Base-by-base conservation (phyloP, 495 filamentous ascomycete species). In the Podospora fimiseda region DNA sequence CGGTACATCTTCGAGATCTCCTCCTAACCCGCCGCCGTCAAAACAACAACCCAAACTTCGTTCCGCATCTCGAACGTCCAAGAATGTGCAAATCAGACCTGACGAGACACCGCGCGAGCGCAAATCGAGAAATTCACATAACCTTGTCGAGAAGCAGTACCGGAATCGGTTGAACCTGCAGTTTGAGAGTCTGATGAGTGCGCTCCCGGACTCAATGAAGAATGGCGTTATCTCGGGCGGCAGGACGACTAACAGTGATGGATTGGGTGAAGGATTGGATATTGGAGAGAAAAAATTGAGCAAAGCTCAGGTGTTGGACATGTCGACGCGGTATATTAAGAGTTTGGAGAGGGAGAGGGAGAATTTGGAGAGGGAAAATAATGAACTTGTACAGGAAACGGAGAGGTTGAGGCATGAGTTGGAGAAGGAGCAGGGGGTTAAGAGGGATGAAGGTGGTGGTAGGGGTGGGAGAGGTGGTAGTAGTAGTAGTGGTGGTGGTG, bases 71-170 rank as follows among this genome's bases (percentile, higher is more conserved):
- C 65, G 69, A 9, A 65, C 64, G 0, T 67, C 65, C 51, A 74
- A 74, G 53, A 73, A 73, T 50, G 58, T 59, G 14, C 63, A 58
- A 33, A 58, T 60, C 38, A 70, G 68, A 39, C 62, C 63, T 11
- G 62, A 59, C 14, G 63, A 68, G 44, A 52, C 70, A 18, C 38
- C 55, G 11, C 62, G 71, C 49, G 72, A 72, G 57, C 66, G 66
- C 9, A 70, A 67, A 51, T 67, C 59, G 45, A 65, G 72, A 27
- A 65, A 70, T 51, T 70, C 70, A 9, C 74, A 75, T 43, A 75
- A 77, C 53, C 58, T 72, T 21, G 72, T 75, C 5, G 74, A 77
- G 62, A 74, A 74, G 53, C 65, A 75, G 53, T 77, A 77, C 56
- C 70, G 74, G n/a, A 72, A 70, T 53, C 47, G 73, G 16, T 68